phyloP scores from a whole-genome alignment of 1,284 basidiomycete species.

The Ceratobasidium sp. region DNA sequence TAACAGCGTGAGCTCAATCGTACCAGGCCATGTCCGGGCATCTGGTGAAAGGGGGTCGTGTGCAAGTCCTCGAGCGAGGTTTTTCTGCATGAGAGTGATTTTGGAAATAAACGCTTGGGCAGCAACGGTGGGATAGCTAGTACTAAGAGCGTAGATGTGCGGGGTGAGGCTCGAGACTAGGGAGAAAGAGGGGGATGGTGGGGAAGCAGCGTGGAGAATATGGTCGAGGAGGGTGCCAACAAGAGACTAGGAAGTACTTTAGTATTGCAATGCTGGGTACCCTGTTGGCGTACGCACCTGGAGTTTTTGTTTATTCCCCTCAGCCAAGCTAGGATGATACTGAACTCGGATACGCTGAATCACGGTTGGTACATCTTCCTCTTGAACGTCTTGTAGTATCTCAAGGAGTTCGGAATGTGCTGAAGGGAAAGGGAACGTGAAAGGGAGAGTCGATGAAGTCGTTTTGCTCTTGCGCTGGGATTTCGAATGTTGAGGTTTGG shows the following conservation, averaged over 20 bases:
- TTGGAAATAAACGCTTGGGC: slow-evolving; percentile 87
- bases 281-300: slow-evolving; percentile 67
- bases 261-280: neutral
- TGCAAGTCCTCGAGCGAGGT: slow-evolving; percentile 86
- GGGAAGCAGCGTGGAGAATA: slow-evolving; percentile 80
- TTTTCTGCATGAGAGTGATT: slow-evolving; percentile 93
- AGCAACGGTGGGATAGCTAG: slow-evolving; percentile 83
- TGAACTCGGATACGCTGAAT: slow-evolving; percentile 92
- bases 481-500: slow-evolving; percentile 46
- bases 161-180: slow-evolving; percentile 80
- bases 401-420: slow-evolving; percentile 90
- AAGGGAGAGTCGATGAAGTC: slow-evolving; percentile 78
- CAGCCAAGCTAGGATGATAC: slow-evolving; percentile 90
- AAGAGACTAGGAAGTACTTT: slow-evolving; percentile 66
- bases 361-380: slow-evolving; percentile 82
- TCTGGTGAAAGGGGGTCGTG: slow-evolving; percentile 73
- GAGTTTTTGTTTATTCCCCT: slow-evolving; percentile 92
- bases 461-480: slow-evolving; percentile 49
- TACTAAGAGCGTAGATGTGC: slow-evolving; percentile 84
- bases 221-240: slow-evolving; percentile 92
- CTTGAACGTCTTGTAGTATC: slow-evolving; percentile 77
- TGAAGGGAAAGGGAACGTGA: slow-evolving; percentile 90
- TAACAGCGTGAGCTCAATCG: slow-evolving; percentile 85
- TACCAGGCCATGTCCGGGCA: slow-evolving; percentile 89
- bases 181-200: slow-evolving; percentile 69